Conservation (phyloP, 495 filamentous ascomycete genomes). For the Aeminium ludgeri region DNA sequence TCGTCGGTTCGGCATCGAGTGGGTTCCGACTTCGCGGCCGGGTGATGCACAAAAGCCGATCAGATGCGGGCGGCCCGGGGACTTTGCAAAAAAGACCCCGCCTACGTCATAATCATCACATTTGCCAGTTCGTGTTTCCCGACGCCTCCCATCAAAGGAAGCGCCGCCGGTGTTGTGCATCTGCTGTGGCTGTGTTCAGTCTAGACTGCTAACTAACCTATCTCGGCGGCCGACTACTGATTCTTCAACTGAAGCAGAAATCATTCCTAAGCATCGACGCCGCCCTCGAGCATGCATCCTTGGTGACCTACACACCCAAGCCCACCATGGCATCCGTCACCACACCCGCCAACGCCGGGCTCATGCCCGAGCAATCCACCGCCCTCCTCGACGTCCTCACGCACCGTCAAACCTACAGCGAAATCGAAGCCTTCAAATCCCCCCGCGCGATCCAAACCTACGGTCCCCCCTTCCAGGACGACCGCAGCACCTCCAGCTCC, state of each 20-base stretch:
- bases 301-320: slow-evolving; percentile 7
- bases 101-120: no score
- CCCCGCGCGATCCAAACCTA: slow-evolving; percentile 37
- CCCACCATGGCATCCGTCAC: background rate
- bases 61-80: no score
- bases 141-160: background rate
- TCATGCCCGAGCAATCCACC: slow-evolving; percentile 29
- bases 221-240: no score
- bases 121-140: no score
- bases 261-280: no score
- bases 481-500: slow-evolving; percentile 26
- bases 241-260: no score
- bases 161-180: background rate
- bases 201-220: no score
- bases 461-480: slow-evolving; percentile 38
- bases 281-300: slow-evolving; percentile 9
- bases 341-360: slow-evolving; percentile 1
- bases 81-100: no score
- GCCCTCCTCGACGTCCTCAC: slow-evolving; percentile 52
- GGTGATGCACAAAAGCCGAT: no score
- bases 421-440: slow-evolving; percentile 43
- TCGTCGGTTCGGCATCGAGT: no score
- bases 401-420: slow-evolving; percentile 44
- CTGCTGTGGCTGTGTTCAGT: no score
- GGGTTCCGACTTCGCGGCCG: no score